Evolutionary conservation across 176 grass and related monocot genomes (phyloP), one percentile per base, ranked within the genome.

Genomic region (Themeda triandra): DNA sequence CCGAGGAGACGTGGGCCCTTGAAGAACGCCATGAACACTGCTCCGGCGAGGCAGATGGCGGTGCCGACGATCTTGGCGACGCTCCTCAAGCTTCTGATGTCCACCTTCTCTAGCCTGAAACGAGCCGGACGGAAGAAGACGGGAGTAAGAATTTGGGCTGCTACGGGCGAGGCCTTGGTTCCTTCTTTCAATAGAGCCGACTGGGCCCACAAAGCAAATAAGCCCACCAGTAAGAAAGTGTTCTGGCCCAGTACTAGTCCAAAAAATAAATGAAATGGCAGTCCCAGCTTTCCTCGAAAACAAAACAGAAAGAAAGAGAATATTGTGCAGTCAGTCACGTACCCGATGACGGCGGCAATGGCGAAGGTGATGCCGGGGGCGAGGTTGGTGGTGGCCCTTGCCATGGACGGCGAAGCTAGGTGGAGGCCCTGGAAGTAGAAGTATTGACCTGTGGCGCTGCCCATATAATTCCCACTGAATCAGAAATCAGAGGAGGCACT

Each of bases 31-130:
- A 95, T 92, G 82, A 73, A n/a, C 41, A 76, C 60, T 15, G 92
- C 90, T 80, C 92, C 92, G 48, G 42, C 90, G 23, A 95, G 87
- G 69, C 92, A 92, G 53, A 90, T 48, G 24, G 76, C 15, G 11
- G 93, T 92, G 69, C 93, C 90, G 25, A 77, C 2, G 37, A 95
- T 87, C 75, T 95, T 95, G 19, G 87, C 87, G 8, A 90, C 2
- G 87, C 75, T 92, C 23, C 87, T 86, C 41, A 69, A 0, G 35
- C 45, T 90, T 45, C 84, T 84, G 25, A 82, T 28, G 10, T 86
- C 64, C 32, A 95, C 82, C 46, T 83, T 88, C 83, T 95, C 93
- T 37, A 90, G 53, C 40, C 93, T 95, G 87, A n/a, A n/a, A n/a
- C 19, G 15, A 45, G 78, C 6, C 42, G 28, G 44, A 68, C 8